phyloP scores from a whole-genome alignment of 208 protist species.

The Leishmania lainsoni region DNA sequence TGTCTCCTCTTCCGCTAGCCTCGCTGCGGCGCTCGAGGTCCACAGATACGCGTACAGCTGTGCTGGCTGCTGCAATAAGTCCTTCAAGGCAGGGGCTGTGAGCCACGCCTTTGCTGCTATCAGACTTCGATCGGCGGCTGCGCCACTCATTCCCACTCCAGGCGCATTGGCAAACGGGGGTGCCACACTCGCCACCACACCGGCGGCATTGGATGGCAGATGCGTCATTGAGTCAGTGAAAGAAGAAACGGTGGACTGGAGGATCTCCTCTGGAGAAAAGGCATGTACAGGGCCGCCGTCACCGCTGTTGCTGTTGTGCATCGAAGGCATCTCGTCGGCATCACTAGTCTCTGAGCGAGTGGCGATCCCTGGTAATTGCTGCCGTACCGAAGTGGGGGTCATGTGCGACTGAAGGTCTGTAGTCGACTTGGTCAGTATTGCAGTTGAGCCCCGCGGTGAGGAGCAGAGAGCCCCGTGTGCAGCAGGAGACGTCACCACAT shows the following conservation, averaged over 20 bases:
- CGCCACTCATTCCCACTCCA: background rate
- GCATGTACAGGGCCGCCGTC: background rate
- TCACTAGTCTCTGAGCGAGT: background rate
- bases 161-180: background rate
- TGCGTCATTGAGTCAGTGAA: background rate
- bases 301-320: background rate
- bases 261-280: background rate
- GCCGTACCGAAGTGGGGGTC: background rate
- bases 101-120: slow-evolving; percentile 13
- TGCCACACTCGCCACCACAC: background rate
- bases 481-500: background rate
- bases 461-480: background rate
- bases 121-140: slow-evolving; percentile 1
- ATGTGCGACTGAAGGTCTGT: background rate
- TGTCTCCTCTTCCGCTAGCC: slow-evolving; percentile 10
- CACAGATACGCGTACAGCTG: slow-evolving; percentile 25
- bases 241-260: slow-evolving; percentile 4
- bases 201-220: background rate
- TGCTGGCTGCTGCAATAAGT: slow-evolving; percentile 18
- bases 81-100: slow-evolving; percentile 8
- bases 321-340: background rate
- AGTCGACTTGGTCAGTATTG: too few relatives aligned
- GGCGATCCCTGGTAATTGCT: background rate
- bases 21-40: slow-evolving; percentile 7
- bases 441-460: background rate